A percentile compares a stretch with the other conserved stretches of the same genome.
phyloP scores from a whole-genome alignment of 2,329 filamentous ascomycete species.

The Cladosporium sp. region DNA sequence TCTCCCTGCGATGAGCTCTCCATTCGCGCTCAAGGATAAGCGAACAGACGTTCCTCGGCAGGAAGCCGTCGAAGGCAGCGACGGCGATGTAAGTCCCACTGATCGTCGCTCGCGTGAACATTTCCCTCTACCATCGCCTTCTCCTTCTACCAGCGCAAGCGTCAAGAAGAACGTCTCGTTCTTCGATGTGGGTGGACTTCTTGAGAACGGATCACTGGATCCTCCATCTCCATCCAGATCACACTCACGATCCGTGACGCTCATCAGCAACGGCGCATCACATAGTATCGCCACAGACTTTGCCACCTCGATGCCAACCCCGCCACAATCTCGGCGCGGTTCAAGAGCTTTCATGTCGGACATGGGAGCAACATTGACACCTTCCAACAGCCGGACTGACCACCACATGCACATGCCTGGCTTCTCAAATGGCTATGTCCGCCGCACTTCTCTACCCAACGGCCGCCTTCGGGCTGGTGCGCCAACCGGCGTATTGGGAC shows the following conservation, averaged over 20 bases:
- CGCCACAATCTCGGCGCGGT: constrained; percentile 22
- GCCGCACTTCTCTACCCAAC: background rate
- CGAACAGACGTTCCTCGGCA: background rate
- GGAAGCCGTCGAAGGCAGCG: background rate
- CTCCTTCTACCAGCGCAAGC: constrained; percentile 12
- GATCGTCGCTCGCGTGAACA: background rate
- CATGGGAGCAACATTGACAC: constrained; percentile 28
- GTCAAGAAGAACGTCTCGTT: constrained; percentile 58
- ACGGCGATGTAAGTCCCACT: background rate
- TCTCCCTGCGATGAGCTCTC: constrained; percentile 30
- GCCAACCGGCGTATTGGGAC: constrained; percentile 25
- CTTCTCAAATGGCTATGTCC: background rate
- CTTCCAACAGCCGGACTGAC: background rate
- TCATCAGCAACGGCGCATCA: constrained; percentile 50
- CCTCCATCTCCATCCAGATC: constrained; percentile 23
- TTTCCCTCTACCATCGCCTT: constrained; percentile 15
- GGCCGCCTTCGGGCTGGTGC: constrained; percentile 13
- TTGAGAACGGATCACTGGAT: constrained; percentile 49
- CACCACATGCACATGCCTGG: background rate
- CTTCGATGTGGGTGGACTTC: constrained; percentile 76
- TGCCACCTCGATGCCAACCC: constrained; percentile 21
- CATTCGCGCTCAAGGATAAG: constrained; percentile 1
- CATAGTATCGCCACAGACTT: constrained; percentile 40
- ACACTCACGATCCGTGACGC: constrained; percentile 50
- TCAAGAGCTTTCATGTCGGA: constrained; percentile 30